These are phyloP conservation scores for Vitis hybrid DNA, from an alignment of 177 flowering plant species.

Conservation along the genomic window DNA sequence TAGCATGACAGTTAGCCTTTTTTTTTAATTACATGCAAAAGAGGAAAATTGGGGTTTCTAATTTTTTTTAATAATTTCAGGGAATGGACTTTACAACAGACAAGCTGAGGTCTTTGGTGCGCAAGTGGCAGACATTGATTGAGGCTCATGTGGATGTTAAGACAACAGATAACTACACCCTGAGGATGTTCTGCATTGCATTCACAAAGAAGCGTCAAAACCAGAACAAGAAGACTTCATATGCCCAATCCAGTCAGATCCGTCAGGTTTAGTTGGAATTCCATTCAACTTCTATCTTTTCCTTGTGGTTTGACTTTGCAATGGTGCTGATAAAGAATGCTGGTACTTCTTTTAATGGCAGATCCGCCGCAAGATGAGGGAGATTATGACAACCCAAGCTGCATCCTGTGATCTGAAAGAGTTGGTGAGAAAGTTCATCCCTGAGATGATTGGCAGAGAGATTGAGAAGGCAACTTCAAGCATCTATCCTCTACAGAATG, in stretches of 20 bases:
- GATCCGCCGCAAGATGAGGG: constrained; percentile 72
- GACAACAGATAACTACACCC: constrained; percentile 64
- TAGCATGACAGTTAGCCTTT: not conserved
- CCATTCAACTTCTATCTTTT: not conserved
- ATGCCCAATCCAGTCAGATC: constrained; percentile 64
- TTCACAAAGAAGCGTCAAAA: constrained; percentile 69
- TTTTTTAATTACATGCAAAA: not conserved
- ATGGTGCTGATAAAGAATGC: too few relatives aligned
- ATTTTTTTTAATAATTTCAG: constrained; percentile 19
- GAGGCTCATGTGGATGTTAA: constrained; percentile 82
- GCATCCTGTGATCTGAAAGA: constrained; percentile 61
- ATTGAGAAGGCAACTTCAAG: constrained; percentile 68
- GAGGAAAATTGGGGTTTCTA: not conserved
- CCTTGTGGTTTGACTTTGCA: not conserved
- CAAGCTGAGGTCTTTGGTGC: constrained; percentile 65
- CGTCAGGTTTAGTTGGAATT: constrained; percentile 37
- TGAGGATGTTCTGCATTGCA: constrained; percentile 70
- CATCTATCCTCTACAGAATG: constrained; percentile 68
- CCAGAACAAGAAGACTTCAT: constrained; percentile 65
- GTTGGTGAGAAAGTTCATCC: constrained; percentile 60
- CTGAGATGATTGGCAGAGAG: constrained; percentile 66
- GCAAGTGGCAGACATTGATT: constrained; percentile 68
- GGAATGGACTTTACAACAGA: constrained; percentile 77
- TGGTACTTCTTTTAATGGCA: constrained; percentile 8
- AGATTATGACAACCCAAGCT: constrained; percentile 61